Base-by-base conservation (phyloP, 139 green algal genomes). In the Tetradesmus obliquus region DNA sequence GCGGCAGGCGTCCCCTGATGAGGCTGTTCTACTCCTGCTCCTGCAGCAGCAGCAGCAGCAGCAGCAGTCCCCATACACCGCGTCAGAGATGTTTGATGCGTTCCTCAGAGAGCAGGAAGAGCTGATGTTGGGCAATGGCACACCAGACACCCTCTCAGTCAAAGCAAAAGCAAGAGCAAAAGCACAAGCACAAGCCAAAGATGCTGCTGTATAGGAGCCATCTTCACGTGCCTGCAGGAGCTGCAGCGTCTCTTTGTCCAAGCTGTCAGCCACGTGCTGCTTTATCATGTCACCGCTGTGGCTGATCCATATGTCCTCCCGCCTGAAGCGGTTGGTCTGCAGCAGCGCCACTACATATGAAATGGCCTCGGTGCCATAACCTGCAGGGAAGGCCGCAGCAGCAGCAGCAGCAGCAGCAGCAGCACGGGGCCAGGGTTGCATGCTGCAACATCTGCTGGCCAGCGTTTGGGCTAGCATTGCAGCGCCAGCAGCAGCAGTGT, bases 331-430 rank as follows among this genome's bases (percentile, higher is more conserved):
- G 2, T 72, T 1, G 3, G 88, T 87, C 22, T 71, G 60, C 51
- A 92, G 45, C 20, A 92, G 51, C 15, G 81, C 82, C 5, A 22
- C 10, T 6, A 92, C 13, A 9, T 89, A 92, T 9, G 60, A 82
- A 15, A 92, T 84, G 15, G 89, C 89, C 55, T 92, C 89, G 17
- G 80, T 76, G 51, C 89, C 82, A 54, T 92, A 92, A 19, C 89
- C 89, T 82, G 88, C 60, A 81, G 7, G 82, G 8, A 8, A 62
- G 5, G 1, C 20, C 13, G 5, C 53, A 32, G 19, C 82, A 87
- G 20, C 45, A 87, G 54, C 51, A 69, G 82, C 54, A 55, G 51
- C 55, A 85, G 74, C 22, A 54, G 22, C n/a, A 82, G n/a, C 74
- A 82, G 74, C n/a, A 19, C 0, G 32, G 32, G 32, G 32, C 0